Conservation (phyloP, 2,329 filamentous ascomycete species). For the Falciphora oryzae region DNA sequence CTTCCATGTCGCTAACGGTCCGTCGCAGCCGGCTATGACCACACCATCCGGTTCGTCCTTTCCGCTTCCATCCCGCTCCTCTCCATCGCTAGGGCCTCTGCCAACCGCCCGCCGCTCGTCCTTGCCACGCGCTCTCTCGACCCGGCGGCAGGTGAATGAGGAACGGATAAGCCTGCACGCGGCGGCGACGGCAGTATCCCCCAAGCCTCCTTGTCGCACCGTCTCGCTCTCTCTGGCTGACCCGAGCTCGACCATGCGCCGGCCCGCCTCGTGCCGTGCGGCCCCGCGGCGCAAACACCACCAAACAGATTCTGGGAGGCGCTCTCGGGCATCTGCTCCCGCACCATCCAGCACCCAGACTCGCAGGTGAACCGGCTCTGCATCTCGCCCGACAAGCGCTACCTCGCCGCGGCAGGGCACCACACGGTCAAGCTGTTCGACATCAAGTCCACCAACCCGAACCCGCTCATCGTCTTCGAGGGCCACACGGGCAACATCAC, state of each 20-base stretch:
- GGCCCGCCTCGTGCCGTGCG: slow-evolving; percentile 14
- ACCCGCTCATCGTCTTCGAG: slow-evolving; percentile 87
- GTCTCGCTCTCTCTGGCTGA: slow-evolving; percentile 1
- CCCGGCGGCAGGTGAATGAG: neutral
- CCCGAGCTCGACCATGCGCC: neutral
- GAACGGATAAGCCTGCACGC: neutral
- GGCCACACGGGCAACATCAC: slow-evolving; percentile 96
- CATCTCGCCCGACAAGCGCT: slow-evolving; percentile 97
- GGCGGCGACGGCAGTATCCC: neutral
- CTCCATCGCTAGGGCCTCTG: neutral
- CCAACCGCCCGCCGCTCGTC: neutral
- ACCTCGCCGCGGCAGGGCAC: slow-evolving; percentile 73
- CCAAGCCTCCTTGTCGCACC: no score
- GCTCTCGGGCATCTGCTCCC: slow-evolving; percentile 92
- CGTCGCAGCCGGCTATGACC: slow-evolving; percentile 52
- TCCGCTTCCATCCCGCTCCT: neutral
- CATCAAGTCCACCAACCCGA: slow-evolving; percentile 96
- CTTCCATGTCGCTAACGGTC: neutral
- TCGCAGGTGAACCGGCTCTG: slow-evolving; percentile 98
- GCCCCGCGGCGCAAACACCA: slow-evolving; percentile 7
- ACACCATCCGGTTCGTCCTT: slow-evolving; percentile 50
- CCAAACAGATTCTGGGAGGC: slow-evolving; percentile 87
- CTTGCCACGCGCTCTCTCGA: neutral
- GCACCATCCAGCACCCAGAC: slow-evolving; percentile 96
- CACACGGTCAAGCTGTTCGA: slow-evolving; percentile 96